Evolutionary conservation across 129 eudicot genomes (phyloP).

Genomic region (Logfia minima): DNA sequence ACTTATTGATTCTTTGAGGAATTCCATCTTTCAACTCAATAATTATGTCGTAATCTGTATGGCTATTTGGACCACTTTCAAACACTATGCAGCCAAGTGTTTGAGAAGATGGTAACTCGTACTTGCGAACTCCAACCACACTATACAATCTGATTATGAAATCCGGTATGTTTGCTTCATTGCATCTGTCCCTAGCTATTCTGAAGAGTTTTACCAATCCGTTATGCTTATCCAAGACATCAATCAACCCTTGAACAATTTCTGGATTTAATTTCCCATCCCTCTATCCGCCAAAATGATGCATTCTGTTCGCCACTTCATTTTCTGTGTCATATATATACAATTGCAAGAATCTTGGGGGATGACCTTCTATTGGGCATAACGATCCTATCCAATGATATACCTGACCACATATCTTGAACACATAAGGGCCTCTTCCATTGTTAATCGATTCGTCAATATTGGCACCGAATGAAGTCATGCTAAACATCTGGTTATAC

Average conservation of each 20-base stretch:
- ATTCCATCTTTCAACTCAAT: background rate
- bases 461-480: slow-evolving; percentile 1
- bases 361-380: background rate
- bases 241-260: background rate
- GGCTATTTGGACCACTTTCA: background rate
- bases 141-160: background rate
- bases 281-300: background rate
- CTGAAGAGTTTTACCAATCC: background rate
- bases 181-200: background rate
- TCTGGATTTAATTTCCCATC: background rate
- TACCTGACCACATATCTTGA: background rate
- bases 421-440: slow-evolving; percentile 6
- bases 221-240: background rate
- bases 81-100: background rate
- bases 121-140: background rate
- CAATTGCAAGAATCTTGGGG: background rate
- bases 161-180: background rate
- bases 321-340: slow-evolving; percentile 12
- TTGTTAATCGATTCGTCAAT: slow-evolving; percentile 1
- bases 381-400: background rate
- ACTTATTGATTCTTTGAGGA: slow-evolving; percentile 1
- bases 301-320: background rate
- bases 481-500: background rate
- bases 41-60: background rate
- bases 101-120: background rate